Percentiles rank a stretch among this genome's conserved stretches.
Conservation (phyloP, 805 yeast genomes). For the Jamesozyma rosinii region DNA sequence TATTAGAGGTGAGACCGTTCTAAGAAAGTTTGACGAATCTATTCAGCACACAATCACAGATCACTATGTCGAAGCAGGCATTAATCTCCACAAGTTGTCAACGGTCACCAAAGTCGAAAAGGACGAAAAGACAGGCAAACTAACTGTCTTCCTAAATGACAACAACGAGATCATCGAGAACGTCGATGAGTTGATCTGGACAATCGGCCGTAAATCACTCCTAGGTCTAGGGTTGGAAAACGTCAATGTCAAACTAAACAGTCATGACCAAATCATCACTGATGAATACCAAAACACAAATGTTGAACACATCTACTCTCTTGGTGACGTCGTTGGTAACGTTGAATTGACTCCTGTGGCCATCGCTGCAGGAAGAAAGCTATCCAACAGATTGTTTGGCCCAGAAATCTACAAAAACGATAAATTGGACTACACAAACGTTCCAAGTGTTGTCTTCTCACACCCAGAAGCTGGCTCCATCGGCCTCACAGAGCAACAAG, state of each 20-base stretch:
- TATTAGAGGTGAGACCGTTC: conserved; percentile 83
- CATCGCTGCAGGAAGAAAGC: conserved; percentile 93
- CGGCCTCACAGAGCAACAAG: conserved; percentile 76
- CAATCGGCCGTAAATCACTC: conserved; percentile 80
- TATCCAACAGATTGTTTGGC: conserved; percentile 87
- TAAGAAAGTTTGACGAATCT: conserved; percentile 77
- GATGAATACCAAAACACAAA: conserved; percentile 85
- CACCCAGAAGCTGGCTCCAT: conserved; percentile 97
- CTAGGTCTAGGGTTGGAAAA: conserved; percentile 67
- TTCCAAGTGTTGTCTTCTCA: conserved; percentile 94
- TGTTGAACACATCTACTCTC: conserved; percentile 61
- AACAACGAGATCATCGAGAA: conserved; percentile 41
- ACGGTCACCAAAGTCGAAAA: conserved; percentile 42
- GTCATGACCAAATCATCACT: conserved; percentile 54
- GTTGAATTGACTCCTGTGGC: conserved; percentile 97
- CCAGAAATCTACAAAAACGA: conserved; percentile 57
- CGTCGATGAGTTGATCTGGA: conserved; percentile 85
- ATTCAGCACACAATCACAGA: conserved; percentile 75
- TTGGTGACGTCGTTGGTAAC: conserved; percentile 91
- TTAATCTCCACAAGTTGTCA: conserved; percentile 65
- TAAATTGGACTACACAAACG: conserved; percentile 75
- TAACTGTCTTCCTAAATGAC: conserved; percentile 39
- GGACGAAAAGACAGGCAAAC: conserved; percentile 38
- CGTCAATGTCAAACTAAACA: conserved; percentile 58
- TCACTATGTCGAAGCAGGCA: conserved; percentile 71